A percentile compares a stretch with the other conserved stretches of the same genome.
Conservation (phyloP, 2,329 filamentous ascomycete genomes). For the Scedosporium dehoogii region DNA sequence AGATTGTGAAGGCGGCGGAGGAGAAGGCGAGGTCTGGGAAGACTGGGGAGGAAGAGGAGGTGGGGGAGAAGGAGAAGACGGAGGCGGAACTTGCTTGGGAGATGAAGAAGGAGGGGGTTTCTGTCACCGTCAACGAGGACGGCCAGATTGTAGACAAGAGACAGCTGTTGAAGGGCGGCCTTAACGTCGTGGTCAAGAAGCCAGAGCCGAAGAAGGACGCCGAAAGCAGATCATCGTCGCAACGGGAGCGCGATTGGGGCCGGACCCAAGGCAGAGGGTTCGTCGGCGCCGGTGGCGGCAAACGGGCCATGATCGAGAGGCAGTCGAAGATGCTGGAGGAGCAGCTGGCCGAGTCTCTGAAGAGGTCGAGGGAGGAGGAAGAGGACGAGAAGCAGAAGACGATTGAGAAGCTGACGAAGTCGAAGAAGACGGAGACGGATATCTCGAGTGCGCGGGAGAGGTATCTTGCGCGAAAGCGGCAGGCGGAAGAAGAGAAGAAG, state of each 20-base stretch:
- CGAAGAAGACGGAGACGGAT: conserved; percentile 65
- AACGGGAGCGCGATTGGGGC: conserved; percentile 5
- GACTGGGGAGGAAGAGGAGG: conserved; percentile 18
- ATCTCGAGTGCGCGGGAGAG: conserved; percentile 71
- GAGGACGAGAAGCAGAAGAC: conserved; percentile 54
- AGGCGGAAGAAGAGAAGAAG: conserved; percentile 60
- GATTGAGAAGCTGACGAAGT: conserved; percentile 60
- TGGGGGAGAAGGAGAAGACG: conserved; percentile 34
- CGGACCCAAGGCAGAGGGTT: conserved; percentile 19
- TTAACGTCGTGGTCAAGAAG: conserved; percentile 61
- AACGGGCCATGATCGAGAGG: conserved; percentile 61
- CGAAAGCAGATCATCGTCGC: conserved; percentile 1
- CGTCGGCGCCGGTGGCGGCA: conserved; percentile 35
- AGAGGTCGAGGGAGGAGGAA: conserved; percentile 58
- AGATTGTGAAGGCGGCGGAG: conserved; percentile 58
- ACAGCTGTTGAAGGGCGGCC: conserved; percentile 64
- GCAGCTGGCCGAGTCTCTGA: conserved; percentile 64
- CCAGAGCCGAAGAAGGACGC: neutral
- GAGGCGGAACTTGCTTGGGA: conserved; percentile 58
- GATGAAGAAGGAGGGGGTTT: conserved; percentile 50
- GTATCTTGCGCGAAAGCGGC: conserved; percentile 67
- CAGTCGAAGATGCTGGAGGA: conserved; percentile 72
- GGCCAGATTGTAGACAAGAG: conserved; percentile 76
- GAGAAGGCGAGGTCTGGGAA: conserved; percentile 34
- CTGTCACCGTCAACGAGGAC: conserved; percentile 67